Base-by-base conservation (phyloP, 2,329 filamentous ascomycete genomes). In the Esteya vermicola region DNA sequence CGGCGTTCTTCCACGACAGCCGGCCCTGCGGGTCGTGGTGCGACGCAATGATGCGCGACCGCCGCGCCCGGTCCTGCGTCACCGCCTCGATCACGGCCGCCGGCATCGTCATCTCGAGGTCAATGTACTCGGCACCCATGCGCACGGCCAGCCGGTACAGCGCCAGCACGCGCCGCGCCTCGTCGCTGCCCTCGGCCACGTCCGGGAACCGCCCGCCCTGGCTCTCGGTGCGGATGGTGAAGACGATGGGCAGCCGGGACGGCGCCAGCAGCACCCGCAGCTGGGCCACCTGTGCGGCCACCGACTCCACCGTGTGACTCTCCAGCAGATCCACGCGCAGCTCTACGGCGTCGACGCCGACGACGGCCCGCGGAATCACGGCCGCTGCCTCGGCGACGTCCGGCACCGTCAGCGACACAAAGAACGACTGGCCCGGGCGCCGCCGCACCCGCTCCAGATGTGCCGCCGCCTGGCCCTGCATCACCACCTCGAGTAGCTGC, bases 121-220 rank as follows among this genome's bases (percentile, higher is more conserved):
- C 91, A 20, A 98, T 70, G 54, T 93, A 98, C 55, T 98, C 91
- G 33, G 88, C 77, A 9, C 85, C 89, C 57, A 91, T 75, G 21
- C 84, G 78, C 42, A 94, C 65, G 6, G 85, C 91, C 28, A 82
- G 68, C 33, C 68, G 69, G 59, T 94, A 95, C 9, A 98, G 71
- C 22, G 72, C 68, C 33, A 82, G 65, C 9, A 84, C 80, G 44
- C 80, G 72, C n/a, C 79, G 72, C 38, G 75, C 67, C 21, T 78
- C 78, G 43, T 75, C 64, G n/a, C n/a, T n/a, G n/a, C n/a, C n/a
- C n/a, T n/a, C n/a, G n/a, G n/a, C n/a, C n/a, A n/a, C n/a, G 52
- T 96, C 85, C 0, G 85, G 83, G 59, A 94, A 96, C 39, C 73
- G 77, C 18, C 91, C 91, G 4, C 89, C 89, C 61, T 98, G 91